Base-by-base conservation (phyloP, 2,329 filamentous ascomycete species). In the Xylaria sp. region DNA sequence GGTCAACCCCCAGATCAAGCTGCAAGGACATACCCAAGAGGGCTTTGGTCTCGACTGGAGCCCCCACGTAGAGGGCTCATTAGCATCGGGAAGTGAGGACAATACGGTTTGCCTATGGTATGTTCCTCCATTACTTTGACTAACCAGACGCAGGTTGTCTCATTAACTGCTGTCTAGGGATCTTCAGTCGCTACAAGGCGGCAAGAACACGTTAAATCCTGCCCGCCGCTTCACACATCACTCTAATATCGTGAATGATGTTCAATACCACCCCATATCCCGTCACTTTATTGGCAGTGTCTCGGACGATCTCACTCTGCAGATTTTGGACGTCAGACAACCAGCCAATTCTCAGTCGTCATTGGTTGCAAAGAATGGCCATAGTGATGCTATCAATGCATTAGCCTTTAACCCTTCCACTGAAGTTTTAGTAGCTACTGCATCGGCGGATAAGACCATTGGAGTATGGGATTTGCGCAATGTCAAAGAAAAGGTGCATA, bases 1-100 rank as follows among this genome's bases (percentile, higher is more conserved):
- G 62, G 87, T 94, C 65, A 93, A 91, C 75, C 91, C 94, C 31
- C 93, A 98, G 78, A 90, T 97, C 66, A 92, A 93, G 78, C 88
- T 98, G 31, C 83, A 92, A 52, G 96, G 96, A 3, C 96, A 99
- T 81, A 90, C 88, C 67, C 88, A 89, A 72, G 96, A 99, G 81
- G 96, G 96, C 0, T 99, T 97, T 76, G 96, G 94, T 0, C 85
- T 99, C 63, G 92, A 91, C 80, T 99, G 96, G 96, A 98, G 90
- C 80, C 94, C 94, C 2, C 92, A 96, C 76, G 85, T 88, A 66
- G 89, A 91, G 70, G 96, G 96, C 7, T 90, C 92, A 72, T 87
- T 99, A 69, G 93, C 92, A 8, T 97, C 95, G 15, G 96, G 95
- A 68, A 97, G 94, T 77, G 93, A 98, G 80, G 96, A 99, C 80